Evolutionary conservation across 768 basidiomycete species (phyloP), one percentile per base, ranked within the genome.

Genomic region (Termitomyces sp.): DNA sequence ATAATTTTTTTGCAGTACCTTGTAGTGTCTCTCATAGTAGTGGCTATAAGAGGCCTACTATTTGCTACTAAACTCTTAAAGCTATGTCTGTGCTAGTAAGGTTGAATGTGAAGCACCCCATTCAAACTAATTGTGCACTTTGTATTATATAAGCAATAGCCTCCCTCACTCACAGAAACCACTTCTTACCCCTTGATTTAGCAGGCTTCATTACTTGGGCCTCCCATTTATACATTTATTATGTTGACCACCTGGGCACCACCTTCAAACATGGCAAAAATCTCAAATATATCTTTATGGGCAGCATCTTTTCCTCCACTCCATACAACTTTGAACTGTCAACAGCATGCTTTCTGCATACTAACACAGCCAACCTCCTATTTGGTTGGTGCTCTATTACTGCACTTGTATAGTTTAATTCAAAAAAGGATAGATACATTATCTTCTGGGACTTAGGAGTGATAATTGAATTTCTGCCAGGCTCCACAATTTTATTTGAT

Each of bases 401-500:
- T 3, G 47, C 38, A 2, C 42, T 56, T 5, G n/a, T 43, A 14
- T 29, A 36, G 2, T 57, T 56, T 25, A 50, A 56, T 5, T 20
- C 48, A 4, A 48, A 40, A 7, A 6, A n/a, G 20, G 50, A 56
- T 2, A 49, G 56, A 0, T 37, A 57, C 40, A 37, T 61, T 6
- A 52, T 61, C 8, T 42, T 61, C 2, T 62, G 56, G 56, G 49
- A 62, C 7, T 25, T 47, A 17, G 56, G 56, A 1, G 31, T 57
- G 12, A 47, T 62, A 5, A 20, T 57, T 12, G 31, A 55, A 34
- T 62, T 62, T 34, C 61, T 56, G 8, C 49, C 42, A 17, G 49
- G 31, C 9, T n/a, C 56, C 8, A 34, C 42, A 17, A 40, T 36
- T 56, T 47, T 32, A 42, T 56, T 15, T 17, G 1, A 25, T 53